Conservation (phyloP, 345 rosid species). For the Anastatica hierochuntica region DNA sequence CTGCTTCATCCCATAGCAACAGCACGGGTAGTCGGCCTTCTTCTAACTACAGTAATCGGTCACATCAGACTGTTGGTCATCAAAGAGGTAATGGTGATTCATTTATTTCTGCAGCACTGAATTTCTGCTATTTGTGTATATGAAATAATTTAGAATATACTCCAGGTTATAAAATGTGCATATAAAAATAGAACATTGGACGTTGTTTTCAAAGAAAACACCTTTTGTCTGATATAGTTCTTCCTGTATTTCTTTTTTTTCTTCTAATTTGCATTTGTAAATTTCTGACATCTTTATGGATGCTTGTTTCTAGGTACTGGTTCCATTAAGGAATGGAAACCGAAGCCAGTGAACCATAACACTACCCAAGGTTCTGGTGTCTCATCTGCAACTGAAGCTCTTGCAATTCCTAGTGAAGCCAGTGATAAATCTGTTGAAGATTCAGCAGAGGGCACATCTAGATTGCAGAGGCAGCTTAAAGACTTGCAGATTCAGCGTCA, state of each 20-base stretch:
- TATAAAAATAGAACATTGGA: too few relatives aligned
- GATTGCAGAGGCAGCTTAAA: constrained; percentile 63
- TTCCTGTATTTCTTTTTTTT: not conserved
- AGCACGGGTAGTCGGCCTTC: constrained; percentile 65
- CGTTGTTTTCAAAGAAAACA: not conserved
- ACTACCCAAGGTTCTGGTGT: constrained; percentile 37
- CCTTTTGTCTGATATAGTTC: not conserved
- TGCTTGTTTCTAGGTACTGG: constrained; percentile 38
- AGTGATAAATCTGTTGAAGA: constrained; percentile 31
- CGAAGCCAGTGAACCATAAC: constrained; percentile 51
- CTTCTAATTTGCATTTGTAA: not conserved
- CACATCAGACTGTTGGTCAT: constrained; percentile 50
- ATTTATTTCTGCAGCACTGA: constrained; percentile 1
- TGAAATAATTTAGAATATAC: not conserved
- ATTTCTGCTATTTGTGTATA: constrained; percentile 2
- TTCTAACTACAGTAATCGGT: constrained; percentile 59
- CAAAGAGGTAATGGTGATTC: constrained; percentile 47
- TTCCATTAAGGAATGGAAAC: constrained; percentile 82
- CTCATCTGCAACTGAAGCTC: constrained; percentile 38
- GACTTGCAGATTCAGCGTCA: constrained; percentile 66
- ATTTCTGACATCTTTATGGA: constrained; percentile 8
- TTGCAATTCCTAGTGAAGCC: constrained; percentile 29
- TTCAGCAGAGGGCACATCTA: constrained; percentile 52
- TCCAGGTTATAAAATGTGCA: not conserved
- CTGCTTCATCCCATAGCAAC: constrained; percentile 41